Conservation (phyloP, 108 stramenopile genomes). For the Discostella stelligeroides region DNA sequence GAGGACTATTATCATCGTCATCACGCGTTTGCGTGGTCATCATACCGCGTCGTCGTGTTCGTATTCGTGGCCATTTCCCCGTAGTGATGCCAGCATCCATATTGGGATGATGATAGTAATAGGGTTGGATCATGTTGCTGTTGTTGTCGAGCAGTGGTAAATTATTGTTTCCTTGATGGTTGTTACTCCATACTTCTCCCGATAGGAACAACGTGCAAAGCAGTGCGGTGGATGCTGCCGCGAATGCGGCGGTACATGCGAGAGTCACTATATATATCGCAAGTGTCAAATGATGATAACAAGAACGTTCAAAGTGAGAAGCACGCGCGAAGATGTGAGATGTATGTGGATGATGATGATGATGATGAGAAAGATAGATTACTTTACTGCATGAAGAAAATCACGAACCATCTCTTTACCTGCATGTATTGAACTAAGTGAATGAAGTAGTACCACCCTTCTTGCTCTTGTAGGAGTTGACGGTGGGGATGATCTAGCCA, state of each 20-base stretch:
- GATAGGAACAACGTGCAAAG: conserved; percentile 22
- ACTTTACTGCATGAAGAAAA: no score
- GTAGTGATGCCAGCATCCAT: no score
- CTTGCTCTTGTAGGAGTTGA: conserved; percentile 12
- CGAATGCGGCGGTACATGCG: conserved; percentile 30
- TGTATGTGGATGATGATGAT: no score
- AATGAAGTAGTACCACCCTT: conserved; percentile 2
- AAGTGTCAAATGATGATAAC: not conserved
- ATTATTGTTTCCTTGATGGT: not conserved
- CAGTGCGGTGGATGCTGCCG: conserved; percentile 18
- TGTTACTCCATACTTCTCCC: not conserved
- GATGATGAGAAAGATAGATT: no score
- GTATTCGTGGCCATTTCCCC: no score
- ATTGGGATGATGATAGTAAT: no score
- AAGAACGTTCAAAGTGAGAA: not conserved
- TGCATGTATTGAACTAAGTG: conserved; percentile 34
- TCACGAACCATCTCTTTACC: conserved; percentile 10
- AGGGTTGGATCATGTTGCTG: not conserved
- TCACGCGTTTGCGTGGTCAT: not conserved
- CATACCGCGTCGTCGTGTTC: not conserved
- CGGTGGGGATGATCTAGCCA: no score
- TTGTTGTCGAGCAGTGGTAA: not conserved
- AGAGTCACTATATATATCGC: conserved; percentile 18
- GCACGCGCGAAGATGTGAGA: no score
- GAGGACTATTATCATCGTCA: not conserved